phyloP scores from a whole-genome alignment of 2,329 filamentous ascomycete species.

The Pseudogymnoascus sp. region DNA sequence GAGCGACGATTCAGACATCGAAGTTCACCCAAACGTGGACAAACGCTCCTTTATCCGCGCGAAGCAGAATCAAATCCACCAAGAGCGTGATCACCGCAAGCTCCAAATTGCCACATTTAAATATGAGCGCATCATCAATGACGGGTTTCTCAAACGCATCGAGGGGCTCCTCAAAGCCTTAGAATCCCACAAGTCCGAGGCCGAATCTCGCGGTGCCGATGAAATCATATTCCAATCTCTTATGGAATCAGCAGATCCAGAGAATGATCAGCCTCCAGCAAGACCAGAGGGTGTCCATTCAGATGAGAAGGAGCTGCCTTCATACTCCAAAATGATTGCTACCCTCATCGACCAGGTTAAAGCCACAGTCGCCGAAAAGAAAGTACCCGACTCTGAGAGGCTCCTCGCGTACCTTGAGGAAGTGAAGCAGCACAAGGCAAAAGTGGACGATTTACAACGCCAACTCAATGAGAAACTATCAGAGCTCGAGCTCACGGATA shows the following conservation, averaged over 20 bases:
- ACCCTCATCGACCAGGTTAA: constrained; percentile 91
- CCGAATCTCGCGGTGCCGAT: constrained; percentile 57
- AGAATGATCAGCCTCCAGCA: constrained; percentile 65
- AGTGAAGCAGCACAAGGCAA: constrained; percentile 64
- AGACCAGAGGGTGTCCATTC: constrained; percentile 72
- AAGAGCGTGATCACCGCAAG: constrained; percentile 76
- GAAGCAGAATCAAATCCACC: constrained; percentile 95
- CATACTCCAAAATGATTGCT: constrained; percentile 98
- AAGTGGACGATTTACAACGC: constrained; percentile 70
- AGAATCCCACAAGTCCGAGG: constrained; percentile 61
- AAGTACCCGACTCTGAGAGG: constrained; percentile 46
- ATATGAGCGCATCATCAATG: constrained; percentile 89
- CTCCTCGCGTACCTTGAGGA: constrained; percentile 72
- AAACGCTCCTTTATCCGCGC: constrained; percentile 97
- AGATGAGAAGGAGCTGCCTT: constrained; percentile 62
- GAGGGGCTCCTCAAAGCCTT: constrained; percentile 67
- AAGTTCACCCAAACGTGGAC: constrained; percentile 98
- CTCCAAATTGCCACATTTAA: constrained; percentile 84
- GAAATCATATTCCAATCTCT: constrained; percentile 84
- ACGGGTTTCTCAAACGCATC: constrained; percentile 79
- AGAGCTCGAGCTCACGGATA: constrained; percentile 76
- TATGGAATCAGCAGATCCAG: constrained; percentile 68
- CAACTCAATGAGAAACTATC: constrained; percentile 66
- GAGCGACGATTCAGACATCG: constrained; percentile 94
- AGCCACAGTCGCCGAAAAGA: constrained; percentile 61